Evolutionary conservation across 805 yeast genomes (phyloP).

Genomic region (Saccharomycopsis javanensis): DNA sequence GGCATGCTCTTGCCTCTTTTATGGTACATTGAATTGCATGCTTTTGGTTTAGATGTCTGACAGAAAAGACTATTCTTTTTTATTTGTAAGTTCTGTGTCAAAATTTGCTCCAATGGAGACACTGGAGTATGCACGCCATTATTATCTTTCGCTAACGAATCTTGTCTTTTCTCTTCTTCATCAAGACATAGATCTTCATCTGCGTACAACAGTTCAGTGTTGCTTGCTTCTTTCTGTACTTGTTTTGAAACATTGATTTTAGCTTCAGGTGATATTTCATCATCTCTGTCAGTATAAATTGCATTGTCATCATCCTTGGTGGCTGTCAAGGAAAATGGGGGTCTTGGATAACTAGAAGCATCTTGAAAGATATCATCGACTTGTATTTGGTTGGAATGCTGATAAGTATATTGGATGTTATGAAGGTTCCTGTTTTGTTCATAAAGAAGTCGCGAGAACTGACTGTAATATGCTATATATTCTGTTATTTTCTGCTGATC

Average conservation of each 20-base stretch:
- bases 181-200: neutral
- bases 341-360: neutral
- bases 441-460: neutral
- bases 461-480: neutral
- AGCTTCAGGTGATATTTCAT: neutral
- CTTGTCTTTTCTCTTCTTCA: neutral
- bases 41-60: neutral
- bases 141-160: neutral
- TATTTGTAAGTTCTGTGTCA: neutral
- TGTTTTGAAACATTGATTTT: neutral
- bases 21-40: neutral
- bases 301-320: neutral
- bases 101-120: neutral
- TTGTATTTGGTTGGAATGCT: neutral
- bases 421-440: neutral
- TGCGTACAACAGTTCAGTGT: neutral
- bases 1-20: neutral
- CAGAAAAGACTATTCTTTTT: neutral
- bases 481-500: neutral
- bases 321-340: neutral
- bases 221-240: neutral
- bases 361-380: constrained; percentile 3
- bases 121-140: neutral
- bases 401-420: neutral
- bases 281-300: neutral